These are phyloP conservation scores for Tetradesmus obliquus DNA, from an alignment of 139 green algal species.

Conservation along the genomic window DNA sequence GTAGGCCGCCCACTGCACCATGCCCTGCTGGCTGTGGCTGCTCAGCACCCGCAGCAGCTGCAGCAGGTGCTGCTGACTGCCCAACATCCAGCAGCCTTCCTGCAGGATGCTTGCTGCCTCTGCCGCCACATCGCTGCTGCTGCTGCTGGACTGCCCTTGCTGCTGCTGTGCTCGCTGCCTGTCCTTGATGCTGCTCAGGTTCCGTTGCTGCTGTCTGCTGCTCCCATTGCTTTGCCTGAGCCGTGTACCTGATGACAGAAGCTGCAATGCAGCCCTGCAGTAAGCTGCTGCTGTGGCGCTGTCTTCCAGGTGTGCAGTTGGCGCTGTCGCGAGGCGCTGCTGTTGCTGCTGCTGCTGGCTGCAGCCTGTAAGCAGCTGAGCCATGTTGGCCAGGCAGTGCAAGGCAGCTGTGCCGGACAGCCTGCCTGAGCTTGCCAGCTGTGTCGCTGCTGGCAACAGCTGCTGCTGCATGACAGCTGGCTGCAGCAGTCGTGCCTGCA, in stretches of 20 bases:
- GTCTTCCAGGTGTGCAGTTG: not conserved
- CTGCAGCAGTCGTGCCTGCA: constrained; percentile 48
- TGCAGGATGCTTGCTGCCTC: not conserved
- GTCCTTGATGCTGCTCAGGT: not conserved
- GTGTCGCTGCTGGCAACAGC: constrained; percentile 1
- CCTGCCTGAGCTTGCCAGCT: not conserved
- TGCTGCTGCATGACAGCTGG: constrained; percentile 21
- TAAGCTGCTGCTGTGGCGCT: not conserved
- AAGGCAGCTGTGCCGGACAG: constrained; percentile 12
- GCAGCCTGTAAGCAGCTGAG: constrained; percentile 51
- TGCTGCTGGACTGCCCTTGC: not conserved
- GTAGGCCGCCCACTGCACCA: constrained; percentile 20
- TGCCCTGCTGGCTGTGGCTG: not conserved
- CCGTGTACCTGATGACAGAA: constrained; percentile 6
- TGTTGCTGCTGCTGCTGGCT: constrained; percentile 25
- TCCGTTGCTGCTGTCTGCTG: not conserved
- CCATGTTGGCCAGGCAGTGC: constrained; percentile 50
- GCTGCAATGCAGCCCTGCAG: constrained; percentile 14
- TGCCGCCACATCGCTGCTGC: not conserved
- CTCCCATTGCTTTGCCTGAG: not conserved
- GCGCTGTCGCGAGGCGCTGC: not conserved
- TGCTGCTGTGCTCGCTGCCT: not conserved
- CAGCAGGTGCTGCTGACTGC: constrained; percentile 30
- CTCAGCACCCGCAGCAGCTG: constrained; percentile 12
- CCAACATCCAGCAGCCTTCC: constrained; percentile 23